phyloP scores from a whole-genome alignment of 352 stramenopile genomes.

The Globisporangium cederbergense region DNA sequence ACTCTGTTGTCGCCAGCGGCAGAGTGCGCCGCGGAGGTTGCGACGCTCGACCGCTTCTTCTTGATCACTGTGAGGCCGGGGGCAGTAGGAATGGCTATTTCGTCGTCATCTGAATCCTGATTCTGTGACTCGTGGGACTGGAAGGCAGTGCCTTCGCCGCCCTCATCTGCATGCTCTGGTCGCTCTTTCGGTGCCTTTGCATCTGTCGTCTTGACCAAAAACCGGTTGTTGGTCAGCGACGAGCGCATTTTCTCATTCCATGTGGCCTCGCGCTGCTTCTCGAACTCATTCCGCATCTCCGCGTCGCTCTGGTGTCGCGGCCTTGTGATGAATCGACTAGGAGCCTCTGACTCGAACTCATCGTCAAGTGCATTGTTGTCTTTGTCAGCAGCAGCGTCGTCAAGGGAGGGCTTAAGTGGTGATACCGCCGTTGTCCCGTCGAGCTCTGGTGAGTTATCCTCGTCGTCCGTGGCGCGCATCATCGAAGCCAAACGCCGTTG shows the following conservation, averaged over 20 bases:
- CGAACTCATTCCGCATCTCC: conserved; percentile 30
- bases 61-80: conserved; percentile 13
- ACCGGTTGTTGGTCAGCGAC: conserved; percentile 47
- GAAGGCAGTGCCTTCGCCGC: neutral
- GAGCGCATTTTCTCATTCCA: conserved; percentile 20
- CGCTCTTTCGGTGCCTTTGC: neutral
- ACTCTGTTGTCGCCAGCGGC: neutral
- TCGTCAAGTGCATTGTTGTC: conserved; percentile 4
- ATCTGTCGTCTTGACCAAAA: conserved; percentile 20
- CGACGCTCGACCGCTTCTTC: conserved; percentile 17
- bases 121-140: conserved; percentile 8
- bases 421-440: neutral
- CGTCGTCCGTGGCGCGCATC: neutral
- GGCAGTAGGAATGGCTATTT: neutral
- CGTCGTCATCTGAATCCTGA: conserved; percentile 4
- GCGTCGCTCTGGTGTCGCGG: conserved; percentile 31
- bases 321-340: conserved; percentile 3
- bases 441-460: neutral
- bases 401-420: neutral
- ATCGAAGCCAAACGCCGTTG: neutral
- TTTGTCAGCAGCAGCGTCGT: neutral
- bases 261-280: conserved; percentile 30
- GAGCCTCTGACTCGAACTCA: neutral
- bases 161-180: conserved; percentile 1
- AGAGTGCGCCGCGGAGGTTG: neutral